Conservation (phyloP, 1,139 yeast species). For the Suhomyces kunorum region DNA sequence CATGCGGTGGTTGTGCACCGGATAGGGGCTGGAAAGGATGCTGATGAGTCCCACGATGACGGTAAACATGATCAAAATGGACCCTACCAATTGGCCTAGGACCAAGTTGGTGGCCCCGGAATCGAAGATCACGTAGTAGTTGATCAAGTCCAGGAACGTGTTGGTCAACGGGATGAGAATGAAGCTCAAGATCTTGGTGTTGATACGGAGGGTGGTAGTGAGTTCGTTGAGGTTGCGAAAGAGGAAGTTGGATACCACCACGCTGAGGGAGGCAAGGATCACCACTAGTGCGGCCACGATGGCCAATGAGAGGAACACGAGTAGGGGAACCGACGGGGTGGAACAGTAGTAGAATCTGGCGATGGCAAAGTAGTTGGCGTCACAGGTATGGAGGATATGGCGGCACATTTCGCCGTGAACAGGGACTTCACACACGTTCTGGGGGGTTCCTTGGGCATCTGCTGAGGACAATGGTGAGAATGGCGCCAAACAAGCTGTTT, state of each 20-base stretch:
- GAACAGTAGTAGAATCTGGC: constrained; percentile 33
- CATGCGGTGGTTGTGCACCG: constrained; percentile 22
- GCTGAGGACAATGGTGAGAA: background rate
- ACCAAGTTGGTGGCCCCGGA: constrained; percentile 38
- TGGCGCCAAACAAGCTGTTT: background rate
- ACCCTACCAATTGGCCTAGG: constrained; percentile 45
- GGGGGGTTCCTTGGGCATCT: background rate
- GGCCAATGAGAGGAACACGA: constrained; percentile 18
- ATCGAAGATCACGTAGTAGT: constrained; percentile 36
- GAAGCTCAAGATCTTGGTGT: constrained; percentile 36
- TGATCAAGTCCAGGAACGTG: constrained; percentile 43
- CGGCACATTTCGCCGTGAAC: constrained; percentile 20
- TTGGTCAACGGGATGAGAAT: constrained; percentile 43
- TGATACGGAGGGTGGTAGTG: constrained; percentile 29
- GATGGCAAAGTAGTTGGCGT: constrained; percentile 26
- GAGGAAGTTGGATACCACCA: constrained; percentile 40
- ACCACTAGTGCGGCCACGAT: constrained; percentile 22
- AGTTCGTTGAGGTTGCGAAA: constrained; percentile 34
- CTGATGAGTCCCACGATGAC: constrained; percentile 40
- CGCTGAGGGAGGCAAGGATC: constrained; percentile 30
- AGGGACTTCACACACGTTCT: constrained; percentile 7
- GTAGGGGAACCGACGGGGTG: constrained; percentile 16
- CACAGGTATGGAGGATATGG: constrained; percentile 26
- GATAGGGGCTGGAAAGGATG: constrained; percentile 28
- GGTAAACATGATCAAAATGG: constrained; percentile 39